Evolutionary conservation across 345 rosid species (phyloP), one percentile per base, ranked within the genome.

Genomic region (Lepidium aucheri): DNA sequence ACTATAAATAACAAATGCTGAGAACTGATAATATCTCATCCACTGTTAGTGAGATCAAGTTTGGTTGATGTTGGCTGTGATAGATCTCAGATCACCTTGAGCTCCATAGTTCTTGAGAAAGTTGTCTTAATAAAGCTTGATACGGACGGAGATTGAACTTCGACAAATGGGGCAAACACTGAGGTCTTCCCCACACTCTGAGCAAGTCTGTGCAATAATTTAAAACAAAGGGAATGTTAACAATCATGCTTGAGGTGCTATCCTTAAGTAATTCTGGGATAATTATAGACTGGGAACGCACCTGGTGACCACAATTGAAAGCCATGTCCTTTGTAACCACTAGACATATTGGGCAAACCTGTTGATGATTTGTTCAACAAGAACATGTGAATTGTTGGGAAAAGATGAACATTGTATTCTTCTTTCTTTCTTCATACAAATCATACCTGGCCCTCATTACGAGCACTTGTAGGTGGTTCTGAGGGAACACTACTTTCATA

Each of bases 241-340:
- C 0, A 1, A 12, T 44, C 45, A 13, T 44, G 63, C 54, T 26
- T 53, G 6, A 70, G 16, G 33, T 53, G 16, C 0, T 11, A 53
- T 16, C 49, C 20, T 61, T 60, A 53, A 32, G 20, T 26, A 58
- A 28, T 58, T 68, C 0, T 1, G 49, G 56, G 17, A 12, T 33
- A 17, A 32, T 49, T 49, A 1, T 32, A 42, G 32, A 36, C 10
- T 2, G 9, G 13, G 47, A 3, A 71, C 14, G 30, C n/a, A 71
- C 75, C 75, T 71, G 75, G 73, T 92, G 98, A 33, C 98, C 95
- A 47, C 98, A 92, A n/a, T 93, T 87, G 60, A 92, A 89, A 69
- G 98, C 95, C 98, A 92, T 79, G 80, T 89, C 76, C 70, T 81
- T 89, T 51, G 69, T 68, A 76, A 60, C 85, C 49, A 68, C 55